Percentiles rank a stretch among this genome's conserved stretches.
phyloP scores from a whole-genome alignment of 805 yeast genomes.

The Pichia ethanolica region DNA sequence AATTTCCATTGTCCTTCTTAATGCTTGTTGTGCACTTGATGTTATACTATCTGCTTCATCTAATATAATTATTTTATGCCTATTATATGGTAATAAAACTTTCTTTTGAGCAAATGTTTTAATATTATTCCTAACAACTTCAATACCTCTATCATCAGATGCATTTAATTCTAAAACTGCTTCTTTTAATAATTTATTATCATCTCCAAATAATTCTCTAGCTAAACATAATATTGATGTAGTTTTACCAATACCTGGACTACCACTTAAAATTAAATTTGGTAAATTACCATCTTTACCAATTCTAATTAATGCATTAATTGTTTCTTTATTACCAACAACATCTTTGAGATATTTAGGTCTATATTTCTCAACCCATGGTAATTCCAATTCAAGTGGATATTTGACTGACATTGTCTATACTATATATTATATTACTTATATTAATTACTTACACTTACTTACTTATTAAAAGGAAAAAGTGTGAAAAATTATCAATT shows the following conservation, averaged over 20 bases:
- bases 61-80: constrained; percentile 85
- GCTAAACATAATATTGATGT: constrained; percentile 91
- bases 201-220: constrained; percentile 65
- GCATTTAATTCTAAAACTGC: constrained; percentile 94
- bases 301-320: constrained; percentile 73
- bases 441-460: no score
- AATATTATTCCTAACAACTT: constrained; percentile 87
- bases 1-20: constrained; percentile 92
- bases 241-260: constrained; percentile 97
- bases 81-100: constrained; percentile 77
- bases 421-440: not conserved
- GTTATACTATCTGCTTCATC: constrained; percentile 99
- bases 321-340: constrained; percentile 89
- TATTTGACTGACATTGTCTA: constrained; percentile 9
- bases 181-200: constrained; percentile 35
- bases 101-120: constrained; percentile 95
- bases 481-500: no score
- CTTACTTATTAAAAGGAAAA: no score
- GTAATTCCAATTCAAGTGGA: constrained; percentile 28
- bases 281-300: constrained; percentile 96
- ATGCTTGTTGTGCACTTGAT: constrained; percentile 89
- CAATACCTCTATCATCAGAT: constrained; percentile 95
- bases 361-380: constrained; percentile 89
- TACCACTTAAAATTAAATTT: constrained; percentile 88
- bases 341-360: constrained; percentile 74